A percentile compares a stretch with the other conserved stretches of the same genome.
Evolutionary conservation across 176 grass and related monocot species (phyloP).

Genomic region (Zizania latifolia): DNA sequence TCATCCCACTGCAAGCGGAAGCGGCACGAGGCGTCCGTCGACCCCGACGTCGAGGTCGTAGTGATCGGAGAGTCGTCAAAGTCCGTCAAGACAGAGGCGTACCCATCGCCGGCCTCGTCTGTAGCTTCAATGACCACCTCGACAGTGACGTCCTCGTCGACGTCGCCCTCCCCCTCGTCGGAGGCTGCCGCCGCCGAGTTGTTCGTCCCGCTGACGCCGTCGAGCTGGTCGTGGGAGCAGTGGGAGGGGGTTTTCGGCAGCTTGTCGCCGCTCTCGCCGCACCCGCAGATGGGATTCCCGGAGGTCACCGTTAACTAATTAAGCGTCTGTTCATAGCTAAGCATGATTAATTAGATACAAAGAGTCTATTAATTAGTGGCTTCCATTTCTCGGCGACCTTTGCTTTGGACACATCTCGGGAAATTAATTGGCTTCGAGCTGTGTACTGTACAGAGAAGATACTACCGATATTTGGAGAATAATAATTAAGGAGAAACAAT

Average conservation of each 20-base stretch:
- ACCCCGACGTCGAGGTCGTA: background rate
- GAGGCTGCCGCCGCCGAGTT: background rate
- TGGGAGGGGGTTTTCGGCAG: conserved; percentile 29
- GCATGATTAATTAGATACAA: conserved; percentile 21
- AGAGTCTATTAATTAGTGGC: conserved; percentile 14
- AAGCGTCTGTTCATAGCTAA: background rate
- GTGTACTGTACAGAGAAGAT: conserved; percentile 13
- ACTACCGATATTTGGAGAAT: background rate
- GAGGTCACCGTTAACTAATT: conserved; percentile 46
- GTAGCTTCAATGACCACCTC: conserved; percentile 10
- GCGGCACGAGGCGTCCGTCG: conserved; percentile 1
- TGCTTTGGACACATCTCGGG: conserved; percentile 41
- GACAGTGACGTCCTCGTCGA: conserved; percentile 34
- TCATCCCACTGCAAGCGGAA: conserved; percentile 19
- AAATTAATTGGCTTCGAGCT: conserved; percentile 31
- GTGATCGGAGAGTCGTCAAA: background rate
- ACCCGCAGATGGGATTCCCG: conserved; percentile 38
- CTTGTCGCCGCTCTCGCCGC: conserved; percentile 48
- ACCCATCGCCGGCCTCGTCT: conserved; percentile 12
- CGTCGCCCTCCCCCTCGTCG: background rate
- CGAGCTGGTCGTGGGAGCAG: conserved; percentile 40
- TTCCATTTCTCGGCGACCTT: conserved; percentile 37
- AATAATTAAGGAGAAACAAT: background rate
- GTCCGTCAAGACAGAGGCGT: conserved; percentile 22
- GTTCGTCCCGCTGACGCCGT: conserved; percentile 33